These are phyloP conservation scores for Cnidoscolus chayamansa DNA, from an alignment of 441 rosid genomes.

Conservation along the genomic window DNA sequence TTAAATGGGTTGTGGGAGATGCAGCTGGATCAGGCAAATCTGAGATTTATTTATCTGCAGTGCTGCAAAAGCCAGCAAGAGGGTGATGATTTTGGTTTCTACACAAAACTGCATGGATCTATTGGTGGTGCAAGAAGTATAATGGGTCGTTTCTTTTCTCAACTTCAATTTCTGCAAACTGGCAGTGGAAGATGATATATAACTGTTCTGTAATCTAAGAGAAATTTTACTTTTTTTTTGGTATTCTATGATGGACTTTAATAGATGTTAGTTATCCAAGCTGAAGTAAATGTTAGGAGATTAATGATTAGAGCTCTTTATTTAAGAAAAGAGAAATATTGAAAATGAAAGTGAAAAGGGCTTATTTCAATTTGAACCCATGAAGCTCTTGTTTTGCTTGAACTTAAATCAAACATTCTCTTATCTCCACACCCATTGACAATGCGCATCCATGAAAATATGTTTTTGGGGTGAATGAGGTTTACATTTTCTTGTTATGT, in stretches of 20 bases:
- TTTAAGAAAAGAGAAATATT: no score
- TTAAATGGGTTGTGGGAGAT: slow-evolving; percentile 92
- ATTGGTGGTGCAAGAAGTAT: slow-evolving; percentile 27
- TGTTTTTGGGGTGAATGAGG: no score
- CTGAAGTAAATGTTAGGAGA: slow-evolving; percentile 20
- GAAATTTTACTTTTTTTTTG: not conserved
- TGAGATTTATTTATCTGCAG: slow-evolving; percentile 76
- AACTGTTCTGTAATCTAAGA: slow-evolving; percentile 20
- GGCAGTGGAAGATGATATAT: slow-evolving; percentile 18
- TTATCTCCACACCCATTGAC: no score
- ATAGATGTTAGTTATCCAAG: slow-evolving; percentile 18
- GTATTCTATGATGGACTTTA: slow-evolving; percentile 22
- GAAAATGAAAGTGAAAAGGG: no score
- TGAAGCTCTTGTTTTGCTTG: no score
- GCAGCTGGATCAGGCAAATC: slow-evolving; percentile 44
- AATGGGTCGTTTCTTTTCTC: slow-evolving; percentile 22
- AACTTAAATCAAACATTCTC: no score
- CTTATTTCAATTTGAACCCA: no score
- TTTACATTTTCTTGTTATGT: no score
- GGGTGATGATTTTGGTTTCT: slow-evolving; percentile 30
- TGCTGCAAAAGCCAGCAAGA: slow-evolving; percentile 88
- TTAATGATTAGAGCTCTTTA: not conserved
- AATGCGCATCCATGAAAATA: no score
- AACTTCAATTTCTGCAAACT: slow-evolving; percentile 16
- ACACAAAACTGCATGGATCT: slow-evolving; percentile 1